Conservation (phyloP, 1,139 yeast genomes). For the Kurtzmaniella natalensis region DNA sequence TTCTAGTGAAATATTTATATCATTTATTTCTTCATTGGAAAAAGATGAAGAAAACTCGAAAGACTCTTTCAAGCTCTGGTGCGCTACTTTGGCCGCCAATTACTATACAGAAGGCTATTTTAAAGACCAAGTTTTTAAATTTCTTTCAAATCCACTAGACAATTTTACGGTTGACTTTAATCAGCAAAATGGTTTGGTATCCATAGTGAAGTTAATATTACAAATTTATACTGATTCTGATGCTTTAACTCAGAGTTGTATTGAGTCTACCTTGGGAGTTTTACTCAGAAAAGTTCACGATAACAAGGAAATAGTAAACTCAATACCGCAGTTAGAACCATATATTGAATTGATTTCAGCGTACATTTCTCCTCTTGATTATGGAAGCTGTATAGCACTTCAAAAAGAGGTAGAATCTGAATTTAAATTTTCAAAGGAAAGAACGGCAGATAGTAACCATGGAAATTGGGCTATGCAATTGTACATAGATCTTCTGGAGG, state of each 20-base stretch:
- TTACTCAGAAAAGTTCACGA: constrained; percentile 20
- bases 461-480: constrained; percentile 29
- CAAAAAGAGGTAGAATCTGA: constrained; percentile 13
- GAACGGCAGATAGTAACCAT: constrained; percentile 9
- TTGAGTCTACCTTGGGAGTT: constrained; percentile 38
- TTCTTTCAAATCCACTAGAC: no score
- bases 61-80: no score
- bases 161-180: no score
- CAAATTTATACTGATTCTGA: neutral
- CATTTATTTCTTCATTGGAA: no score
- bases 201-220: constrained; percentile 4
- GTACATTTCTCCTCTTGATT: constrained; percentile 28
- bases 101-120: constrained; percentile 30
- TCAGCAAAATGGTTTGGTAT: no score
- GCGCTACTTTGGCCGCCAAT: constrained; percentile 38
- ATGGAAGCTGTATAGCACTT: constrained; percentile 28
- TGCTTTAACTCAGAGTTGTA: constrained; percentile 16
- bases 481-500: constrained; percentile 30
- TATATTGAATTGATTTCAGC: constrained; percentile 12
- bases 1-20: no score
- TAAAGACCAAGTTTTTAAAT: no score
- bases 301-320: constrained; percentile 12
- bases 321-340: constrained; percentile 12
- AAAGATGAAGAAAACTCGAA: no score
- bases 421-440: constrained; percentile 2